A percentile compares a stretch with the other conserved stretches of the same genome.
Conservation (phyloP, 2,329 filamentous ascomycete species). For the Bipolaris victoriae region DNA sequence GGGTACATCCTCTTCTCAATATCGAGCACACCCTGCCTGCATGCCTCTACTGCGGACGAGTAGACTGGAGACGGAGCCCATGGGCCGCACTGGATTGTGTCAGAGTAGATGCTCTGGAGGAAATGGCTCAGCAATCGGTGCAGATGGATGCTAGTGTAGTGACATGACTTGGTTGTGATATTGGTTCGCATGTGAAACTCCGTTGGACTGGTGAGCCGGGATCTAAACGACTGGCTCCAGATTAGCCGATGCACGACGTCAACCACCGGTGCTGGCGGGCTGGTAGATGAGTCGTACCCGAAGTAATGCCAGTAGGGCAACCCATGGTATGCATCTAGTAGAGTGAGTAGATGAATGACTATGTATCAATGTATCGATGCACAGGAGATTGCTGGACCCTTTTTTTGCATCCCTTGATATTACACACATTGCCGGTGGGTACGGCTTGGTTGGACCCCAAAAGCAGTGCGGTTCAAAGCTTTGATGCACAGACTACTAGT, state of each 20-base stretch:
- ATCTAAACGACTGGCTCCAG: slow-evolving; percentile 18
- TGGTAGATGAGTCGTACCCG: slow-evolving; percentile 18
- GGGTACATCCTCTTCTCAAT: slow-evolving; percentile 17
- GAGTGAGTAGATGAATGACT: too few species aligned
- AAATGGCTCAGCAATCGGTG: background rate
- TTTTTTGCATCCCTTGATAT: slow-evolving; percentile 2
- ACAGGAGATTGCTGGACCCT: slow-evolving; percentile 3
- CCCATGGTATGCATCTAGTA: background rate
- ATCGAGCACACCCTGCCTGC: slow-evolving; percentile 12
- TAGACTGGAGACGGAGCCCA: background rate
- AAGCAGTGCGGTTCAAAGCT: slow-evolving; percentile 8
- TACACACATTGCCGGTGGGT: background rate
- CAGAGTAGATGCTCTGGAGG: background rate
- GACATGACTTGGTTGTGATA: background rate
- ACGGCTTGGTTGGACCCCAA: slow-evolving; percentile 4
- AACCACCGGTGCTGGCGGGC: slow-evolving; percentile 12
- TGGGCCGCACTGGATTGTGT: background rate
- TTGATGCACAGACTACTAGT: slow-evolving; percentile 5
- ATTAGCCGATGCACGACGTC: slow-evolving; percentile 24
- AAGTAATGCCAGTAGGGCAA: slow-evolving; percentile 12
- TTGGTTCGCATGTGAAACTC: slow-evolving; percentile 25
- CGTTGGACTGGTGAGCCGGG: slow-evolving; percentile 18
- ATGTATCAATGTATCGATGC: too few species aligned
- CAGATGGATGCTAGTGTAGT: background rate
- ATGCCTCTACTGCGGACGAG: slow-evolving; percentile 7